Conservation (phyloP, 495 filamentous ascomycete species). For the Pyrenopolyporus hunteri region DNA sequence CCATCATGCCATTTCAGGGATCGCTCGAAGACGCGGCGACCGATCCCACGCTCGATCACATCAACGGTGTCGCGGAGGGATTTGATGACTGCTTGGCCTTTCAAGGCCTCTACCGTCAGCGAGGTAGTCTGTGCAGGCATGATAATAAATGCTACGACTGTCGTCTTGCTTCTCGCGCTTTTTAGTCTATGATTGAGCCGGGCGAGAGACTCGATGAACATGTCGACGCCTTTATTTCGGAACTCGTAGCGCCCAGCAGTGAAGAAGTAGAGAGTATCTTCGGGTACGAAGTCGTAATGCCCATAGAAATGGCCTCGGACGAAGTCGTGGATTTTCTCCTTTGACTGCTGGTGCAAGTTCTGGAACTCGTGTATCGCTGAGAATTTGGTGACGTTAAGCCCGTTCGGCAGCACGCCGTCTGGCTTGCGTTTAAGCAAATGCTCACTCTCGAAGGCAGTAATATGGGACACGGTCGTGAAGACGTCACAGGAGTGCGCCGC, state of each 20-base stretch:
- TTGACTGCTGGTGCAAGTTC: conserved; percentile 93
- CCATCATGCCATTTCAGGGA: conserved; percentile 94
- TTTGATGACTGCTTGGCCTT: conserved; percentile 97
- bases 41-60: conserved; percentile 87
- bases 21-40: conserved; percentile 91
- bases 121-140: conserved; percentile 99
- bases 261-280: conserved; percentile 98
- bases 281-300: conserved; percentile 93
- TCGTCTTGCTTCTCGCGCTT: conserved; percentile 81
- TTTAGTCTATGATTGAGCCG: conserved; percentile 94
- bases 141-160: conserved; percentile 98
- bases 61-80: conserved; percentile 90
- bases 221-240: conserved; percentile 97
- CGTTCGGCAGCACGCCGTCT: conserved; percentile 94
- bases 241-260: conserved; percentile 97
- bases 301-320: conserved; percentile 98
- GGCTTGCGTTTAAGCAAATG: conserved; percentile 97
- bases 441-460: conserved; percentile 97
- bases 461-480: conserved; percentile 98
- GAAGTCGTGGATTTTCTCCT: conserved; percentile 98
- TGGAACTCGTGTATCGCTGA: conserved; percentile 99
- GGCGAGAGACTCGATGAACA: conserved; percentile 97
- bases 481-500: conserved; percentile 92
- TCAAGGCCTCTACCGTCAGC: conserved; percentile 91
- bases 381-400: conserved; percentile 98